Base-by-base conservation (phyloP, 2,329 filamentous ascomycete genomes). In the Hypomyces rosellus region DNA sequence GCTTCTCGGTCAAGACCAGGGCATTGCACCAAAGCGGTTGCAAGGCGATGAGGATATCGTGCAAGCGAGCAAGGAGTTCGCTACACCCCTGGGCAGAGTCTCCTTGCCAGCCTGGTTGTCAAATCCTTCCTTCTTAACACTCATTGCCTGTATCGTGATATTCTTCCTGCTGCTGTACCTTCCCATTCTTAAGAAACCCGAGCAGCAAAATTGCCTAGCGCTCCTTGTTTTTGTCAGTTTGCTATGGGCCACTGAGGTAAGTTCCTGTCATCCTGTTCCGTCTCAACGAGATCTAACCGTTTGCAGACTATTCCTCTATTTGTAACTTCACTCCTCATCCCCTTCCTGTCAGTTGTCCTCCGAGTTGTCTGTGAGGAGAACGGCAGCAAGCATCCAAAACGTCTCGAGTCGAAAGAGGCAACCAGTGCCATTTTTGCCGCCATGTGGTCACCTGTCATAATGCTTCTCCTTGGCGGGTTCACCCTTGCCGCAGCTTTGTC, bases 401-500 rank as follows among this genome's bases (percentile, higher is more conserved):
- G 92, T 18, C 76, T 99, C 6, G 78, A 80, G n/a, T 81, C 90
- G 3, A 91, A 91, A 65, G 78, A 82, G 40, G 91, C 93, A 0
- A 89, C 92, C 0, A 76, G 80, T 25, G 92, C 87, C 61, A 86
- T 96, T 51, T 97, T 99, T 61, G 78, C 89, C 4, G 86, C 93
- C 22, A 99, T 99, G 93, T 99, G 93, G 93, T 96, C 92, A 3
- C 92, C 93, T 0, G 93, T 99, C 49, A 99, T 99, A 59, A 97
- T 99, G 93, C 81, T 99, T 14, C 76, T 99, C 18, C 82, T 99
- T 0, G 93, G 93, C 59, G 93, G 93, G 33, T 99, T 99, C 64
- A 96, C 93, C 2, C 85, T 99, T 48, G 93, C 93, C 9, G 93
- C 93, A 0, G 95, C 93, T 0, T 72, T 99, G 49, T 96, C 90